Evolutionary conservation across 305 asterid species (phyloP).

Genomic region (Fraxinus latifolia): DNA sequence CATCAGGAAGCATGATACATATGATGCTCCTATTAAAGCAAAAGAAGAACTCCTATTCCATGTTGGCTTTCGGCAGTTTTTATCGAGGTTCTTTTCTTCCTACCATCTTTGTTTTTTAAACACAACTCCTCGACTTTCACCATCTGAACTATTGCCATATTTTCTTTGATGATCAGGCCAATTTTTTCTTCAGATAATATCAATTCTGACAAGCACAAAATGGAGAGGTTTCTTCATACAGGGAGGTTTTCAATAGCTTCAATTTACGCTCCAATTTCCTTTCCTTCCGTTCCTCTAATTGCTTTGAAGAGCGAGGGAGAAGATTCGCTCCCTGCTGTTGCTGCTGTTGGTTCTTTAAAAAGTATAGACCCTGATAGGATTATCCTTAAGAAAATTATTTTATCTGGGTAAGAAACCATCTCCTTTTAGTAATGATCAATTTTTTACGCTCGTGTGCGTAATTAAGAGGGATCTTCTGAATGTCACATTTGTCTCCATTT

Average conservation of each 20-base stretch:
- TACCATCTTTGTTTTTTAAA: not conserved
- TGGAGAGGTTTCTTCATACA: conserved; percentile 97
- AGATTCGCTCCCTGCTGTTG: conserved; percentile 51
- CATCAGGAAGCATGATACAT: conserved; percentile 73
- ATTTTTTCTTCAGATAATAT: conserved; percentile 70
- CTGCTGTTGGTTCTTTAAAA: conserved; percentile 81
- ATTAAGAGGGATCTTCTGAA: not conserved
- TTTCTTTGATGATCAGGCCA: conserved; percentile 55
- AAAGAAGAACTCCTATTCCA: conserved; percentile 90
- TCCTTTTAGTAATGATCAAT: not conserved
- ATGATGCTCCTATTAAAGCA: conserved; percentile 82
- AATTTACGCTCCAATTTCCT: conserved; percentile 75
- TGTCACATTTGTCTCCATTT: not conserved
- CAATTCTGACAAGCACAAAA: conserved; percentile 76
- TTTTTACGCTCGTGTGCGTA: not conserved
- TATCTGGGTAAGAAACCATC: conserved; percentile 69
- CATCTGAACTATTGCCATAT: conserved; percentile 3
- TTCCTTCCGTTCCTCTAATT: conserved; percentile 70
- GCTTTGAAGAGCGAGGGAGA: conserved; percentile 71
- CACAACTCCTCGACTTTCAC: not conserved
- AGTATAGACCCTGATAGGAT: conserved; percentile 81
- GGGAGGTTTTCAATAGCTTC: conserved; percentile 88
- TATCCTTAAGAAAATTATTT: conserved; percentile 77
- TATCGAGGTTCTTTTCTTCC: conserved; percentile 54
- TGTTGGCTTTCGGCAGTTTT: conserved; percentile 89